These are phyloP conservation scores for Penstemon eatonii DNA, from an alignment of 257 asterid genomes.

Conservation along the genomic window DNA sequence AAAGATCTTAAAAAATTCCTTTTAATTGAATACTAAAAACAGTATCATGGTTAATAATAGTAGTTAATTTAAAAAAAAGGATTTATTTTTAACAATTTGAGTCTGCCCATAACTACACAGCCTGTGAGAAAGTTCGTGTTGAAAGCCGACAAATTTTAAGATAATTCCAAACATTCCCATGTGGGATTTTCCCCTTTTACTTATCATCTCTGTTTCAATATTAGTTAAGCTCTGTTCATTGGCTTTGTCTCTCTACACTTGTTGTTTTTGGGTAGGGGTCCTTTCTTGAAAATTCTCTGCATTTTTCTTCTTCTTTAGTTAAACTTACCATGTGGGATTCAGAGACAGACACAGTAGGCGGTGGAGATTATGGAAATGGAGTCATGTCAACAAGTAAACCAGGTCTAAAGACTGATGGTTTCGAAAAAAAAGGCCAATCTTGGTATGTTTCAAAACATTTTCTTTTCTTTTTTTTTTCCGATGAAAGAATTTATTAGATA, in stretches of 20 bases:
- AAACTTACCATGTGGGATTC: slow-evolving; percentile 90
- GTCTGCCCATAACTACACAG: slow-evolving; percentile 78
- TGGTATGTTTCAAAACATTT: slow-evolving; percentile 46
- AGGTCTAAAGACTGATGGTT: slow-evolving; percentile 71
- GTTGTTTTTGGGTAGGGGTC: slow-evolving; percentile 13
- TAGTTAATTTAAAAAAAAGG: too few species aligned
- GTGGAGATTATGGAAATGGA: slow-evolving; percentile 67
- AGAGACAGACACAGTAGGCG: slow-evolving; percentile 61
- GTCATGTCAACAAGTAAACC: slow-evolving; percentile 51
- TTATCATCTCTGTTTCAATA: slow-evolving; percentile 24
- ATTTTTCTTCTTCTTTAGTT: slow-evolving; percentile 12
- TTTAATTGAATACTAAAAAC: too few species aligned
- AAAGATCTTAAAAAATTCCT: too few species aligned
- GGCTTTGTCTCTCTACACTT: slow-evolving; percentile 26
- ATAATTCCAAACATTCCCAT: slow-evolving; percentile 76
- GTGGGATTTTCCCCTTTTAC: slow-evolving; percentile 51
- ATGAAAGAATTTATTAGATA: background rate
- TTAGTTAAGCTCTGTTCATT: slow-evolving; percentile 14
- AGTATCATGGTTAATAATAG: too few species aligned
- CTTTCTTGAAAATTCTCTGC: slow-evolving; percentile 23
- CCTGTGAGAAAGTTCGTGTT: slow-evolving; percentile 56
- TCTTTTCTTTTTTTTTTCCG: background rate
- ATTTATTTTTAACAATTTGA: slow-evolving; percentile 27
- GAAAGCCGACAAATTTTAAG: slow-evolving; percentile 55
- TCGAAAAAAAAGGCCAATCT: slow-evolving; percentile 87